Conservation (phyloP, 2,329 filamentous ascomycete species). For the Cladosporium sphaerospermum region DNA sequence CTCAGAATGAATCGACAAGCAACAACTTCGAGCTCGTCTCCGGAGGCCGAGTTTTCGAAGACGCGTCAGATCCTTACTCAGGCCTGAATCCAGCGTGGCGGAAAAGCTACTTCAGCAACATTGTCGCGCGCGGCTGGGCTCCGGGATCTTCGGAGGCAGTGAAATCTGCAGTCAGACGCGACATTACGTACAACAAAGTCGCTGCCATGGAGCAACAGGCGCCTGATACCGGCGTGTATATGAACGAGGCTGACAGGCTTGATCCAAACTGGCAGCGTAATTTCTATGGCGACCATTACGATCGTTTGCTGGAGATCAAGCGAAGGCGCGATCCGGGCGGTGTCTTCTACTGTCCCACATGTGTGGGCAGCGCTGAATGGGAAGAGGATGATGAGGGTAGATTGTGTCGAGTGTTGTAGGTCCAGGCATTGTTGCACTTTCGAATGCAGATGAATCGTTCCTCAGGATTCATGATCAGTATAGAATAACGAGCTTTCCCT, state of each 20-base stretch:
- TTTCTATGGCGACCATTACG: conserved; percentile 19
- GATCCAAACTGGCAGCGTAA: conserved; percentile 15
- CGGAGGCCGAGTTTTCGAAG: conserved; percentile 32
- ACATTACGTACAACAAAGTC: conserved; percentile 30
- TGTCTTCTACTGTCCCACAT: conserved; percentile 18
- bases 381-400: conserved; percentile 9
- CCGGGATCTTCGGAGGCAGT: conserved; percentile 14
- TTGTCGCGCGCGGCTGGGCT: conserved; percentile 25
- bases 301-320: conserved; percentile 14
- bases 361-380: conserved; percentile 18
- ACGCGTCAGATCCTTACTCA: conserved; percentile 38
- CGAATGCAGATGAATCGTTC: too few relatives aligned
- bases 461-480: too few relatives aligned
- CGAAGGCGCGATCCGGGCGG: conserved; percentile 12
- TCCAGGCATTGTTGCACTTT: too few relatives aligned
- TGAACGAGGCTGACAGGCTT: conserved; percentile 30
- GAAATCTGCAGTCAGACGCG: conserved; percentile 20
- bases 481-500: too few relatives aligned
- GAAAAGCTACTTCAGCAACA: conserved; percentile 32
- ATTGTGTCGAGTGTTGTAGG: conserved; percentile 5
- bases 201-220: conserved; percentile 28
- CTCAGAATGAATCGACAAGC: conserved; percentile 19
- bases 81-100: conserved; percentile 50
- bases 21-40: conserved; percentile 35
- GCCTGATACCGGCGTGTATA: conserved; percentile 31